Conservation (phyloP, 2,329 filamentous ascomycete species). For the Talaromyces sp. region DNA sequence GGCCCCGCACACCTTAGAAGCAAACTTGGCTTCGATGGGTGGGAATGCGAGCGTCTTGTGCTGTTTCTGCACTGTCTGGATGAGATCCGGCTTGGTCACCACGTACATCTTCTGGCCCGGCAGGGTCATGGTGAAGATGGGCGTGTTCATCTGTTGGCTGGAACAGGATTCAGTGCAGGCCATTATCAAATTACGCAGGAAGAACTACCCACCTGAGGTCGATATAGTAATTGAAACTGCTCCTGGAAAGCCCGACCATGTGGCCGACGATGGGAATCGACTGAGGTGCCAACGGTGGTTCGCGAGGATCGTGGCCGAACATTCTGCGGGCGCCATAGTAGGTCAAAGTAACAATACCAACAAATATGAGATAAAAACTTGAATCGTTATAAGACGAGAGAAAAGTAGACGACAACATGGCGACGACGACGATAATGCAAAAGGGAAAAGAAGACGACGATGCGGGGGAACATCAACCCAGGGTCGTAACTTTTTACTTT, state of each 20-base stretch:
- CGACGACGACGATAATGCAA: neutral
- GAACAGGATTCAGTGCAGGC: neutral
- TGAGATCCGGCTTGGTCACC: neutral
- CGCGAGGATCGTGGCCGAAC: constrained; percentile 2
- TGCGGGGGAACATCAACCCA: neutral
- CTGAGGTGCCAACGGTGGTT: neutral
- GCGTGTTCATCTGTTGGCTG: neutral
- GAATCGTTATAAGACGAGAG: neutral
- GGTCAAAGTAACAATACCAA: neutral
- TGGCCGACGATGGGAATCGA: neutral
- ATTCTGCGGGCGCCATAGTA: neutral
- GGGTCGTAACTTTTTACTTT: neutral
- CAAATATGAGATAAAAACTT: neutral
- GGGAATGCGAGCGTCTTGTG: constrained; percentile 2
- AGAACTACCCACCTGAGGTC: neutral
- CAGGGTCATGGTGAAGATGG: constrained; percentile 1
- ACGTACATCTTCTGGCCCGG: constrained; percentile 5
- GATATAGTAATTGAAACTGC: constrained; percentile 2
- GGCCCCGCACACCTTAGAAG: neutral
- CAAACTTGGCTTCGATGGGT: neutral
- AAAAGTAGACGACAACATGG: neutral
- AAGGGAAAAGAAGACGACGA: no score
- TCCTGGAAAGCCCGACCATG: neutral
- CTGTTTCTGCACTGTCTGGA: neutral
- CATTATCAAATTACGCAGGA: neutral